A percentile compares a stretch with the other conserved stretches of the same genome.
These are phyloP conservation scores for Trichophyton rubrum DNA, from an alignment of 2,329 filamentous ascomycete species.

Conservation along the genomic window DNA sequence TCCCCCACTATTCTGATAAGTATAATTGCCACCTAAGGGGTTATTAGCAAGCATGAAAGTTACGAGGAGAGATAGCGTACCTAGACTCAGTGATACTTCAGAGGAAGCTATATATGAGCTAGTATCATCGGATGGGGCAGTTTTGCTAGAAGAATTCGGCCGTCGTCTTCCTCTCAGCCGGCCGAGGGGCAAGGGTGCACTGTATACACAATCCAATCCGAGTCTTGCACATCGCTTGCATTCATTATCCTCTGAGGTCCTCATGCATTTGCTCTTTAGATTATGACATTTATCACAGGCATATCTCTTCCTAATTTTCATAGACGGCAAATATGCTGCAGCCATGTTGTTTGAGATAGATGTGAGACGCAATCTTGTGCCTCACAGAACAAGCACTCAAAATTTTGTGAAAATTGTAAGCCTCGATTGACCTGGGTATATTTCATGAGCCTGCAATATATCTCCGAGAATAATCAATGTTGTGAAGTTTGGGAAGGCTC, in stretches of 20 bases:
- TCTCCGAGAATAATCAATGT: neutral
- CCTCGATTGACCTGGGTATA: neutral
- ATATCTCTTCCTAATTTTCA: neutral
- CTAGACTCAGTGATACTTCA: neutral
- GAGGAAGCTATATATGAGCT: neutral
- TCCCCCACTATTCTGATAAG: too few relatives aligned
- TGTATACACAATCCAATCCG: neutral
- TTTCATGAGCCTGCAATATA: neutral
- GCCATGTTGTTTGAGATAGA: neutral
- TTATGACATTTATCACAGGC: conserved; percentile 3
- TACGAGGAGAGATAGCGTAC: neutral
- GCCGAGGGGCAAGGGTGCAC: neutral
- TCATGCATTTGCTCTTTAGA: conserved; percentile 1
- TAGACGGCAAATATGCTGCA: neutral
- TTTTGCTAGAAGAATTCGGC: neutral
- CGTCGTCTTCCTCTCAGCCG: neutral
- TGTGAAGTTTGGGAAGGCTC: too few relatives aligned
- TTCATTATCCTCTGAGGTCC: neutral
- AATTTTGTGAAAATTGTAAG: neutral
- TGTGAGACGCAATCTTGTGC: too few relatives aligned
- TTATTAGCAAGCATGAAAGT: neutral
- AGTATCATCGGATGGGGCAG: neutral
- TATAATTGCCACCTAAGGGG: neutral
- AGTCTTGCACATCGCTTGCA: conserved; percentile 3
- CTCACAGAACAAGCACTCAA: neutral